Base-by-base conservation (phyloP, 768 basidiomycete species). In the Naganishia onofrii region DNA sequence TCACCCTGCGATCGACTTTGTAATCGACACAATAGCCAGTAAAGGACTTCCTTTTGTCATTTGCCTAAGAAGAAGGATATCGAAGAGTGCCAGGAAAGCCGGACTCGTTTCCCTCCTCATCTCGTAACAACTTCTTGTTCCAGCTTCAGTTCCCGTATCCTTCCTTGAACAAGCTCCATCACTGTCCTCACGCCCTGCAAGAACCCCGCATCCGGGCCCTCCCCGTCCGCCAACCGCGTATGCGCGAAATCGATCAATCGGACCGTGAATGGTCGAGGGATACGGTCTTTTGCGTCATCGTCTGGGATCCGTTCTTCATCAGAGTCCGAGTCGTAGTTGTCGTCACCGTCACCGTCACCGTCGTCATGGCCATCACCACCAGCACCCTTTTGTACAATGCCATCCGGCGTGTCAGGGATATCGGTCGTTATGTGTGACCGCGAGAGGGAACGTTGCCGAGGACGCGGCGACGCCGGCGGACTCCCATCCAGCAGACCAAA, bases 161-260 rank as follows among this genome's bases (percentile, higher is more conserved):
- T 82, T 10, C 82, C 86, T 70, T 88, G 85, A 64, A 95, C 74
- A 68, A 96, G 78, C 6, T 73, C 74, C 32, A 89, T 78, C 46
- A 90, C 78, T 0, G 88, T 93, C 64, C 87, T 82, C 69, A 97
- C 73, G 3, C 93, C 95, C 38, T 82, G 79, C 72, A 95, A 78
- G 21, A 94, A 87, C 0, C 95, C 90, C 46, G 85, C 80, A 78
- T 97, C 94, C 1, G 88, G 87, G 4, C 93, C 94, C 74, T 87
- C 75, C 0, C 89, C 91, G 0, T 87, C 85, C 8, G 81, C 84
- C 15, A 90, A 72, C 28, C 85, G 82, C 1, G 93, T 89, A 79
- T 98, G 95, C 8, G 93, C 94, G 79, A 99, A 97, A 82, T 99
- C 95, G 73, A 98, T 97, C 73, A 96, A 82, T 73, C 88, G 89